phyloP scores from a whole-genome alignment of 306 rosid species.

The Albizia julibrissin region DNA sequence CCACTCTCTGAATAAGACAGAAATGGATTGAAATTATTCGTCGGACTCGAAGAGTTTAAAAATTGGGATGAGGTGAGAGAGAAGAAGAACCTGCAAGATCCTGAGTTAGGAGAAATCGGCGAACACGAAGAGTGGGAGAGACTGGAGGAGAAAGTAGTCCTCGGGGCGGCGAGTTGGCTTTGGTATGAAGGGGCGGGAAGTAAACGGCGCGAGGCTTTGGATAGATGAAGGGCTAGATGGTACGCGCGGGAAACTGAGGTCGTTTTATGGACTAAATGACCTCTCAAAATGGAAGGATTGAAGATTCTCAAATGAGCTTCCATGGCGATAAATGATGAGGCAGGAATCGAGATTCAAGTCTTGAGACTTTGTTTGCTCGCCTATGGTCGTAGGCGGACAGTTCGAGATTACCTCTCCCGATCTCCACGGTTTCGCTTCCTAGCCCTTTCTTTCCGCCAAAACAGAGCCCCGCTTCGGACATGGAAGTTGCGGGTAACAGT shows the following conservation, averaged over 20 bases:
- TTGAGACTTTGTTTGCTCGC: not conserved
- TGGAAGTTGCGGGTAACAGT: not conserved
- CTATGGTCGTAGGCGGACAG: not conserved
- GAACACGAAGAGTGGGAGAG: slow-evolving; percentile 41
- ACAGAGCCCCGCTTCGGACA: not conserved
- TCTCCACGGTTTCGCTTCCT: not conserved
- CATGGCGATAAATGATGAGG: slow-evolving; percentile 41
- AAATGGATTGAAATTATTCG: slow-evolving; percentile 30
- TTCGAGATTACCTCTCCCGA: not conserved
- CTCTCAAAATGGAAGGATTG: slow-evolving; percentile 45
- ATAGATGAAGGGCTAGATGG: slow-evolving; percentile 16
- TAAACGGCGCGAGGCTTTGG: slow-evolving; percentile 11
- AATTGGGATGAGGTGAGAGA: slow-evolving; percentile 46
- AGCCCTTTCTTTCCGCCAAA: not conserved
- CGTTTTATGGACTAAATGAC: slow-evolving; percentile 45
- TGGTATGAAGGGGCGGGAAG: slow-evolving; percentile 17
- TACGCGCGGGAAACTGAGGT: not conserved
- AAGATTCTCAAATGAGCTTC: slow-evolving; percentile 52
- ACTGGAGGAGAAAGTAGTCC: slow-evolving; percentile 32
- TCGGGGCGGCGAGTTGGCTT: not conserved
- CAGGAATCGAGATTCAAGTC: slow-evolving; percentile 2
- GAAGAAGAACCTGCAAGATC: slow-evolving; percentile 44
- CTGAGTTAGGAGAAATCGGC: slow-evolving; percentile 27
- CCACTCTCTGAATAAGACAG: slow-evolving; percentile 33
- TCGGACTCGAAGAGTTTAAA: slow-evolving; percentile 26